These are phyloP conservation scores for Solanum bulbocastanum DNA, from an alignment of 257 asterid genomes.

Conservation along the genomic window DNA sequence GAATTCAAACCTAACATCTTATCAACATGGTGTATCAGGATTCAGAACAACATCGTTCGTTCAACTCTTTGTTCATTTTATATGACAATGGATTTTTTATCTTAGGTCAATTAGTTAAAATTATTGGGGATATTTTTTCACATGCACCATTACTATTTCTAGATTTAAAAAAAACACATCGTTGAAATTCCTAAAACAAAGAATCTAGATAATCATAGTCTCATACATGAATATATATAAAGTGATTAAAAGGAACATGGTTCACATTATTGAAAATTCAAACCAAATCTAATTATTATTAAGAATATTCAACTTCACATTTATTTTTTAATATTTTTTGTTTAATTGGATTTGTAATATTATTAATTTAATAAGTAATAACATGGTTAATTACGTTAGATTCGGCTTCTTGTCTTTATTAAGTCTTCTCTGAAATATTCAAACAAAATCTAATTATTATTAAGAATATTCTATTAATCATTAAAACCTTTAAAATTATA, in stretches of 20 bases:
- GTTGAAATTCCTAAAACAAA: not conserved
- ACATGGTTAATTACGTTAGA: not conserved
- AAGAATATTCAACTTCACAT: not conserved
- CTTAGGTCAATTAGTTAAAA: not conserved
- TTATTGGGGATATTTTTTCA: not conserved
- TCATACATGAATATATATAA: not conserved
- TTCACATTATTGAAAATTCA: slow-evolving; percentile 1
- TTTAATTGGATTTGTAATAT: not conserved
- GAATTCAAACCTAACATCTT: too few species aligned
- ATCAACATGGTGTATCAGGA: too few species aligned
- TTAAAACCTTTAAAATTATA: not conserved
- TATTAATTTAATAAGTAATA: not conserved
- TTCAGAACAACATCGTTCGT: too few species aligned
- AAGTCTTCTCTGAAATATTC: not conserved
- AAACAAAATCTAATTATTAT: not conserved
- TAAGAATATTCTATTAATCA: not conserved
- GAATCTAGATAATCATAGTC: not conserved
- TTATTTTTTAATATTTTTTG: not conserved
- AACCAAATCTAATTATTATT: not conserved
- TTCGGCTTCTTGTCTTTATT: not conserved
- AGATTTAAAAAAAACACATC: not conserved
- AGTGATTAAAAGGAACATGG: not conserved
- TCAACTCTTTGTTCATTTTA: too few species aligned
- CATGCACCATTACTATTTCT: not conserved
- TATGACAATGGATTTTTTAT: too few species aligned